Evolutionary conservation across 129 eudicot genomes (phyloP), one percentile per base, ranked within the genome.

Genomic region (Daucus carota): DNA sequence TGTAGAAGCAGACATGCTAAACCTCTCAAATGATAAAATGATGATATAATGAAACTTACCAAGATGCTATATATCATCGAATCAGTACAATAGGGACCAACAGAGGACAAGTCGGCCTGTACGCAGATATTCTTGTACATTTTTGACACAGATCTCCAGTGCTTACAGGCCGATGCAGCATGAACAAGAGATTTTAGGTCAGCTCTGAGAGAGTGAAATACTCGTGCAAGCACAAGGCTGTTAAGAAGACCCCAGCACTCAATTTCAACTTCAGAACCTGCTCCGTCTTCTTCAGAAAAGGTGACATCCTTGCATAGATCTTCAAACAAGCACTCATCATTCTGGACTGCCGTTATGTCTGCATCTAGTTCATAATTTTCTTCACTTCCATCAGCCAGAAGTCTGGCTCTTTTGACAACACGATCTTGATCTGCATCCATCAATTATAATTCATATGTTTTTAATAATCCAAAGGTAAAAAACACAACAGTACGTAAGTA

Each of bases 181-280:
- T 80, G 84, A 78, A 87, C 88, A 68, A 94, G 88, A 16, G 98
- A 87, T 80, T 82, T 89, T 29, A 87, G 70, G 85, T 91, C 97
- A 50, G 79, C 75, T 85, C 87, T 87, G 75, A 94, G 98, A 76
- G 87, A 89, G 84, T 94, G 93, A 83, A 91, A 94, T 73, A 89
- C 81, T 38, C 97, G 85, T 42, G 96, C 97, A 77, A 94, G 82
- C 69, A 91, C 82, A 75, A 75, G 85, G 63, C 97, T 92, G 66
- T 89, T 90, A 69, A 94, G 87, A 40, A 78, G 85, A 71, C 88
- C 98, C 99, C 97, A 94, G 77, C 81, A 83, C 46, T 83, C 92
- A 33, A 46, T 70, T 71, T 73, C 81, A 57, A 45, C 28, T 73
- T 70, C 74, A 33, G 83, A 76, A 76, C 57, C 73, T 40, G 74